These are phyloP conservation scores for Russula sp. DNA, from an alignment of 768 basidiomycete species.

Conservation along the genomic window DNA sequence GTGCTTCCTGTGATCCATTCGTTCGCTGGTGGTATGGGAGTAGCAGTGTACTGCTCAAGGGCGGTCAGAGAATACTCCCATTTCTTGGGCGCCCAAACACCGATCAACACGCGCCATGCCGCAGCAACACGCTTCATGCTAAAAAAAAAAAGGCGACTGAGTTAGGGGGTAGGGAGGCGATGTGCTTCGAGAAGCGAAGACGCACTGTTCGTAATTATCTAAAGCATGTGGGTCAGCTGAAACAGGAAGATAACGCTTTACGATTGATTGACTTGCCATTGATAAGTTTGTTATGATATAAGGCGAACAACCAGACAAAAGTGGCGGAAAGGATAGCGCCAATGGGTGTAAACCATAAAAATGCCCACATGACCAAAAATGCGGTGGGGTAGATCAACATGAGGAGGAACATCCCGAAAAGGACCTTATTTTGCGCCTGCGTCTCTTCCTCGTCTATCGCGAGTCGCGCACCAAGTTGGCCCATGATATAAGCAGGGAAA, in stretches of 20 bases:
- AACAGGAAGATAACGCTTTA: slow-evolving; percentile 1
- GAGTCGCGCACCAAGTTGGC: slow-evolving; percentile 64
- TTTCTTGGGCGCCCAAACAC: slow-evolving; percentile 82
- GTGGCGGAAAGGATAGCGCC: slow-evolving; percentile 68
- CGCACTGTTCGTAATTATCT: slow-evolving; percentile 76
- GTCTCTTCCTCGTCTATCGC: slow-evolving; percentile 88
- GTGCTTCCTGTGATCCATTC: slow-evolving; percentile 58
- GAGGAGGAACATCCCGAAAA: slow-evolving; percentile 71
- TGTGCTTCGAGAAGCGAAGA: background rate
- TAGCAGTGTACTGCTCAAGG: slow-evolving; percentile 66
- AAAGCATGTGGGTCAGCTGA: background rate
- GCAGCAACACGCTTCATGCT: slow-evolving; percentile 80
- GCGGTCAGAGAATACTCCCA: slow-evolving; percentile 79
- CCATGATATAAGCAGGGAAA: slow-evolving; percentile 80
- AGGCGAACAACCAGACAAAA: slow-evolving; percentile 69
- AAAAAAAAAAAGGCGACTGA: slow-evolving; percentile 2
- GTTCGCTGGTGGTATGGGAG: slow-evolving; percentile 57
- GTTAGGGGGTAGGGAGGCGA: slow-evolving; percentile 21
- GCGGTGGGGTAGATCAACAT: slow-evolving; percentile 74
- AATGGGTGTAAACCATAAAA: slow-evolving; percentile 66
- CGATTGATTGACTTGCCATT: slow-evolving; percentile 53
- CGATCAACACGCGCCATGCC: slow-evolving; percentile 95
- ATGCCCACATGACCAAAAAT: slow-evolving; percentile 82
- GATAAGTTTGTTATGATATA: slow-evolving; percentile 82
- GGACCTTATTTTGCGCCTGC: slow-evolving; percentile 95